These are phyloP conservation scores for Phaffomyces opuntiae DNA, from an alignment of 805 yeast genomes.

Conservation along the genomic window DNA sequence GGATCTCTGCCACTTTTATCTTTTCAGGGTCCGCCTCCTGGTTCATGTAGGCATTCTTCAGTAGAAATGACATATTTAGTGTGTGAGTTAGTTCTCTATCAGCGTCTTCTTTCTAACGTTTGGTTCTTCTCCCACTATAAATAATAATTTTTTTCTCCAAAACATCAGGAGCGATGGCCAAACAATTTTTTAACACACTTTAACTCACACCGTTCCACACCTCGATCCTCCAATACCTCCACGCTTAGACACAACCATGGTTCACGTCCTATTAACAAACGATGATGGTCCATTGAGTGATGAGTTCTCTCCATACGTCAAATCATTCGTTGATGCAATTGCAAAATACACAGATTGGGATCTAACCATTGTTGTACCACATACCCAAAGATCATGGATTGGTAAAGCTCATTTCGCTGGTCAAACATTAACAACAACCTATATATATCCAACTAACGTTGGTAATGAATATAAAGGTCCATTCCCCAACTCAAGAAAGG, in stretches of 20 bases:
- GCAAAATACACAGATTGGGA: slow-evolving; percentile 70
- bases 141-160: not conserved
- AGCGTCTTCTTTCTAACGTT: no score
- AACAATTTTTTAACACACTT: not conserved
- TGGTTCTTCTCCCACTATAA: no score
- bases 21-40: slow-evolving; percentile 54
- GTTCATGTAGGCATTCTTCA: slow-evolving; percentile 36
- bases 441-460: slow-evolving; percentile 50
- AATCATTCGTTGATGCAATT: slow-evolving; percentile 70
- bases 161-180: not conserved
- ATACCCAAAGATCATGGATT: slow-evolving; percentile 86
- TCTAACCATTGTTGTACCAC: slow-evolving; percentile 75
- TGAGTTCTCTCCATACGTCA: slow-evolving; percentile 75
- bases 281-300: slow-evolving; percentile 95
- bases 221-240: not conserved
- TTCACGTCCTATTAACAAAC: slow-evolving; percentile 50
- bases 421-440: slow-evolving; percentile 49
- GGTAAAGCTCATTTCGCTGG: slow-evolving; percentile 96
- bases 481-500: slow-evolving; percentile 42
- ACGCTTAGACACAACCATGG: not conserved
- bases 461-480: slow-evolving; percentile 61
- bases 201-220: no score
- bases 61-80: slow-evolving; percentile 52
- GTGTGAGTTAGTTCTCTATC: no score
- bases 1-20: slow-evolving; percentile 57